Percentiles rank a stretch among this genome's conserved stretches.
Evolutionary conservation across 495 filamentous ascomycete species (phyloP).

Genomic region (Penicillium chermesinum): DNA sequence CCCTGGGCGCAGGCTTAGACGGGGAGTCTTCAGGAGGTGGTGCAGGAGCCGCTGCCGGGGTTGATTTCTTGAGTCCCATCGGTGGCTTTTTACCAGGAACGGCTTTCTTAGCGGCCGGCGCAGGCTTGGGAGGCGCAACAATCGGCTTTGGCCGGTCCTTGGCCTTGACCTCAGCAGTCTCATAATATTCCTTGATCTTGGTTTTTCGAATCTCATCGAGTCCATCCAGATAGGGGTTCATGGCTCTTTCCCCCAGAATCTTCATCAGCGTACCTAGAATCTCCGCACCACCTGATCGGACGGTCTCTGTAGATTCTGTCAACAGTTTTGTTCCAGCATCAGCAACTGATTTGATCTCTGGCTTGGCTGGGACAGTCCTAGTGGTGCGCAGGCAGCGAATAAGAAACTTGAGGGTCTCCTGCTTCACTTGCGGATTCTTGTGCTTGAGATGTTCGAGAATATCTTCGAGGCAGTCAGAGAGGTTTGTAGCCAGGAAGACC

Average conservation of each 20-base stretch:
- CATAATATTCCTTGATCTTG: conserved; percentile 94
- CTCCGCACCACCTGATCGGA: conserved; percentile 84
- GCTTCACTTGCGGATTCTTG: conserved; percentile 97
- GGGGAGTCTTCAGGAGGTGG: conserved; percentile 54
- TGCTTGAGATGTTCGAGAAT: conserved; percentile 78
- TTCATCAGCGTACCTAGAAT: conserved; percentile 95
- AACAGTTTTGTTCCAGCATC: conserved; percentile 84
- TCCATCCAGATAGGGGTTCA: conserved; percentile 91
- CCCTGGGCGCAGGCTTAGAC: conserved; percentile 54
- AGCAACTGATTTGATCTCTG: conserved; percentile 78
- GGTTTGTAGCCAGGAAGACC: conserved; percentile 70
- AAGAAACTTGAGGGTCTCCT: conserved; percentile 86
- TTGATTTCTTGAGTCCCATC: conserved; percentile 48
- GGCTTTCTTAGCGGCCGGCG: conserved; percentile 42
- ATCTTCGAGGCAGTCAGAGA: conserved; percentile 85
- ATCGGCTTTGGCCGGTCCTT: conserved; percentile 92
- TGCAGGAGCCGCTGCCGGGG: conserved; percentile 52
- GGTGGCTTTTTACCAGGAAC: conserved; percentile 50
- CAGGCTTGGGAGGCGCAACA: conserved; percentile 56
- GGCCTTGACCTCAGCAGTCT: conserved; percentile 89
- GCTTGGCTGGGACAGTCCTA: conserved; percentile 71
- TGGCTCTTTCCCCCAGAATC: conserved; percentile 95
- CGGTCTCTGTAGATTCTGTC: conserved; percentile 77
- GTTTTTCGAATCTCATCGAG: conserved; percentile 93
- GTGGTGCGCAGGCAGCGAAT: conserved; percentile 83